A percentile compares a stretch with the other conserved stretches of the same genome.
phyloP scores from a whole-genome alignment of 1,284 basidiomycete species.

The Ustilago cynodontis region DNA sequence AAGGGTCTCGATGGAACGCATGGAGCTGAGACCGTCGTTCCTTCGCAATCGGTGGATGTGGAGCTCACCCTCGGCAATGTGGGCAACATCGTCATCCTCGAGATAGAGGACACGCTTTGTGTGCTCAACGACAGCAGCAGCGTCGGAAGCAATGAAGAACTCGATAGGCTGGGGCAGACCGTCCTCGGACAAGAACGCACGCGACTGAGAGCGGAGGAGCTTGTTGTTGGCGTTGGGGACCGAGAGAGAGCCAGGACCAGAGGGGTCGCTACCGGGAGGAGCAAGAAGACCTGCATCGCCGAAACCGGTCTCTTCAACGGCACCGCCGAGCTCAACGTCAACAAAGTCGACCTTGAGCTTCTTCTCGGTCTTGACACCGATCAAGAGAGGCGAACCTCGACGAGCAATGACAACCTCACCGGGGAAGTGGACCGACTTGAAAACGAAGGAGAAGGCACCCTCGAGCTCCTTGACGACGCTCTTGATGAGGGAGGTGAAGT shows the following conservation, averaged over 20 bases:
- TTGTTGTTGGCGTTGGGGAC: constrained; percentile 73
- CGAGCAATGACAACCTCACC: constrained; percentile 95
- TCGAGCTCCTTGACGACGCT: constrained; percentile 97
- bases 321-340: constrained; percentile 80
- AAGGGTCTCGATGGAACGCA: constrained; percentile 96
- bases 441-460: constrained; percentile 99
- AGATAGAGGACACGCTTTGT: constrained; percentile 99
- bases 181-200: constrained; percentile 98
- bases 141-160: constrained; percentile 99
- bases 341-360: constrained; percentile 99
- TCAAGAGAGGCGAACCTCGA: constrained; percentile 94
- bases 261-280: constrained; percentile 74
- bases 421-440: constrained; percentile 97
- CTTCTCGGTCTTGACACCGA: constrained; percentile 99
- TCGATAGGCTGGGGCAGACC: constrained; percentile 99
- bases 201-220: constrained; percentile 92
- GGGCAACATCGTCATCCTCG: constrained; percentile 98
- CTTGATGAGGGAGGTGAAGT: constrained; percentile 93
- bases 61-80: constrained; percentile 93
- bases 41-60: constrained; percentile 98
- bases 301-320: constrained; percentile 54
- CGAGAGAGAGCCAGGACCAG: constrained; percentile 66
- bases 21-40: constrained; percentile 81
- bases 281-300: constrained; percentile 75
- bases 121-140: constrained; percentile 95